Base-by-base conservation (phyloP, 2,329 filamentous ascomycete genomes). In the Calonectria ilicicola region DNA sequence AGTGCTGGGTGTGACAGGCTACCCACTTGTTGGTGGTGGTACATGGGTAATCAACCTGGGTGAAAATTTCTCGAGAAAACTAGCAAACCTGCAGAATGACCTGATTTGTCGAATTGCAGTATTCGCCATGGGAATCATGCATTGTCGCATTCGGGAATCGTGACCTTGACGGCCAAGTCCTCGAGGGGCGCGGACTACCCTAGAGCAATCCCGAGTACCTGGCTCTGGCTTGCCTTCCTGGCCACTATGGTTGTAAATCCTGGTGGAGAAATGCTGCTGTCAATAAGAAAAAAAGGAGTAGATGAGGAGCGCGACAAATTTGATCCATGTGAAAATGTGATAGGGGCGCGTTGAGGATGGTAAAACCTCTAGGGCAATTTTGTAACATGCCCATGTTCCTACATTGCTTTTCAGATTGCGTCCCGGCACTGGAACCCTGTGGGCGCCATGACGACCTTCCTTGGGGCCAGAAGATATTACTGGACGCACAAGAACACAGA, bases 11-110 rank as follows among this genome's bases (percentile, higher is more conserved):
- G 51, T 38, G 53, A 60, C 29, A 12, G 32, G n/a, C 21, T 60
- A 60, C 53, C 53, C 53, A 60, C 53, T 60, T 38, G 23, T 60
- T 38, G 35, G 53, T n/a, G n/a, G 53, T 60, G 53, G 53, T 19
- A 40, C 53, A 40, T 60, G 53, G 32, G 53, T 21, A 40, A 58
- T 42, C 14, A 27, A 23, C 17, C 35, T 6, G n/a, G 15, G 51
- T 29, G 27, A 58, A 35, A 32, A 15, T 27, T 3, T n/a, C 38
- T 29, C 27, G 49, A 38, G 42, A 35, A 47, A 19, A 40, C 38
- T 38, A 15, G 17, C 35, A 27, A 60, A 35, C 15, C 27, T 15
- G 26, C 32, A n/a, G 7, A 7, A 47, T 29, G 14, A 2, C 17
- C 29, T 21, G 27, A 35, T 15, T 15, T 46, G 40, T 44, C 27